These are phyloP conservation scores for Sugiyamaella smithiae DNA, from an alignment of 805 yeast species.

Conservation along the genomic window DNA sequence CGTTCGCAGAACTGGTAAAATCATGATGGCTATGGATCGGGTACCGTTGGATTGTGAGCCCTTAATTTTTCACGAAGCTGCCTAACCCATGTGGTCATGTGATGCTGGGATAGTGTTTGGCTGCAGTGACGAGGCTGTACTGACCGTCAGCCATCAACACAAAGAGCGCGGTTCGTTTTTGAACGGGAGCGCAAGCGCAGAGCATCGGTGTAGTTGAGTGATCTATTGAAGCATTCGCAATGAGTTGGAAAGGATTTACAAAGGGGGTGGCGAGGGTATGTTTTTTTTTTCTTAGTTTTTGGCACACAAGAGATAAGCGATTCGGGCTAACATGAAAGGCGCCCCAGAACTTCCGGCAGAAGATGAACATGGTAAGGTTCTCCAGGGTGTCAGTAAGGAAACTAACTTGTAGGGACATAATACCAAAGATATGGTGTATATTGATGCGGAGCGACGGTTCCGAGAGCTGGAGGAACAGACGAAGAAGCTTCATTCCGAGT, in stretches of 20 bases:
- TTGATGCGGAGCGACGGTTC: conserved; percentile 95
- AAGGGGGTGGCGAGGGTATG: conserved; percentile 65
- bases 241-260: conserved; percentile 88
- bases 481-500: conserved; percentile 83
- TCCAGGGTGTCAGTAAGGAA: neutral
- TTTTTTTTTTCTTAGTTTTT: too few species aligned
- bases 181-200: too few species aligned
- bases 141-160: too few species aligned
- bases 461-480: conserved; percentile 88
- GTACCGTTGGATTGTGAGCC: too few species aligned
- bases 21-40: neutral
- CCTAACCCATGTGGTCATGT: neutral
- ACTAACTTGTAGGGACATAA: conserved; percentile 29
- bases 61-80: neutral
- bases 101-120: too few species aligned
- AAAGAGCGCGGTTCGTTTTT: too few species aligned
- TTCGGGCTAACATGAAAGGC: too few species aligned
- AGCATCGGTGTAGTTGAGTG: too few species aligned
- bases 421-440: conserved; percentile 83
- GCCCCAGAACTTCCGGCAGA: conserved; percentile 88
- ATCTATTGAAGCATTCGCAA: too few species aligned
- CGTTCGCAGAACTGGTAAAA: neutral
- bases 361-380: conserved; percentile 71
- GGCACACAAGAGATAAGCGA: too few species aligned
- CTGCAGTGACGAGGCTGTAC: too few species aligned